Percentiles rank a stretch among this genome's conserved stretches.
Conservation (phyloP, 257 asterid genomes). For the Dorcoceras hygrometricum region DNA sequence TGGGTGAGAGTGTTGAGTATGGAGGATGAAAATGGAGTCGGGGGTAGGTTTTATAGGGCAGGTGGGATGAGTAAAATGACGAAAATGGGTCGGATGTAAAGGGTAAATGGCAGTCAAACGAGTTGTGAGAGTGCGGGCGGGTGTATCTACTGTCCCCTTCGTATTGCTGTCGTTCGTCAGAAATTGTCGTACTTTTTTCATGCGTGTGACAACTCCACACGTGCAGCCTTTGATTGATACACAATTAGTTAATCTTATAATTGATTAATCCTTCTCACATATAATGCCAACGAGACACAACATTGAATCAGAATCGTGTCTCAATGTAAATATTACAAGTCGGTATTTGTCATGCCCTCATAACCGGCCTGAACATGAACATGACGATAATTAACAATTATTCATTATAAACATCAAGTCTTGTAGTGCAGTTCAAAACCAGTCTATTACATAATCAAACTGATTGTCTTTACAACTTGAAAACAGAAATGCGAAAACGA, state of each 20-base stretch:
- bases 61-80: slow-evolving; percentile 28
- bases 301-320: too few species aligned
- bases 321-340: too few species aligned
- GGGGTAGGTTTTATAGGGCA: slow-evolving; percentile 34
- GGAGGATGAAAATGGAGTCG: background rate
- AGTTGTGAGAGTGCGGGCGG: slow-evolving; percentile 11
- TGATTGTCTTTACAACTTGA: too few species aligned
- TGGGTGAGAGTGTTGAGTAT: slow-evolving; percentile 3
- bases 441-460: too few species aligned
- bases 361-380: too few species aligned
- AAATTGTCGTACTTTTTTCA: slow-evolving; percentile 31
- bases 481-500: too few species aligned
- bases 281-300: too few species aligned
- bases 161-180: slow-evolving; percentile 22
- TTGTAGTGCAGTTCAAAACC: too few species aligned
- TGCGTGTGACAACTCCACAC: slow-evolving; percentile 23
- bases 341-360: too few species aligned
- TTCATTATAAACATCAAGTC: too few species aligned
- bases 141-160: slow-evolving; percentile 36
- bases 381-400: too few species aligned
- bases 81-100: slow-evolving; percentile 25
- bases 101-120: background rate
- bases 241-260: background rate
- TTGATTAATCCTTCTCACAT: too few species aligned
- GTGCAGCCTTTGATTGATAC: background rate